These are phyloP conservation scores for Mycena sp. DNA, from an alignment of 1,284 basidiomycete species.

Conservation along the genomic window DNA sequence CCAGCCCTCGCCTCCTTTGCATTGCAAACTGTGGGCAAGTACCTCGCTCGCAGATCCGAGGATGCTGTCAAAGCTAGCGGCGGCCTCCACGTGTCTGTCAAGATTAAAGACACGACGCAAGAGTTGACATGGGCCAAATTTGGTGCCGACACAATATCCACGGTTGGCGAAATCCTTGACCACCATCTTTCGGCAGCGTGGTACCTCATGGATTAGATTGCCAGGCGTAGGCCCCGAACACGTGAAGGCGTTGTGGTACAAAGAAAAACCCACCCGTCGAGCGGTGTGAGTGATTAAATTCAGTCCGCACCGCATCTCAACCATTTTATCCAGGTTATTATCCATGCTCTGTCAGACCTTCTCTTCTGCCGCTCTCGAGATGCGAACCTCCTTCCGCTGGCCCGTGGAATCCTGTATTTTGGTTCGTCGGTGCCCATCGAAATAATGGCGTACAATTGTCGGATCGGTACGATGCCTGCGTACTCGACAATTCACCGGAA, in stretches of 20 bases:
- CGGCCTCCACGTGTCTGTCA: neutral
- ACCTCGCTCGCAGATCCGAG: neutral
- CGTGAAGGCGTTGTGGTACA: neutral
- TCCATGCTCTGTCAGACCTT: neutral
- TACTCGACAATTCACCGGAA: neutral
- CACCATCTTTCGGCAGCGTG: neutral
- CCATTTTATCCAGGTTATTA: neutral
- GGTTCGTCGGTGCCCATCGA: neutral
- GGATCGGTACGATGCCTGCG: neutral
- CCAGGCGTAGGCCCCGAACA: neutral
- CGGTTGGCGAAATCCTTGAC: neutral
- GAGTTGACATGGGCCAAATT: neutral
- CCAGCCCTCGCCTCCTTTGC: constrained; percentile 2
- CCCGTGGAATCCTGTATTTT: neutral
- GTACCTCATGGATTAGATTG: neutral
- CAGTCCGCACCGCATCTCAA: neutral
- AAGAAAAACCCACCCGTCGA: neutral
- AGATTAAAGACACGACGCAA: neutral
- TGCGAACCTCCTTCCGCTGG: neutral
- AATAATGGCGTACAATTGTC: neutral
- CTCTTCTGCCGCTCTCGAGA: neutral
- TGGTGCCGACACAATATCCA: neutral
- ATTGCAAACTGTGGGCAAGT: neutral
- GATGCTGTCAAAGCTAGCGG: neutral
- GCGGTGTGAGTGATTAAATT: neutral